These are phyloP conservation scores for Colletotrichum abscissum DNA, from an alignment of 2,329 filamentous ascomycete species.

Conservation along the genomic window DNA sequence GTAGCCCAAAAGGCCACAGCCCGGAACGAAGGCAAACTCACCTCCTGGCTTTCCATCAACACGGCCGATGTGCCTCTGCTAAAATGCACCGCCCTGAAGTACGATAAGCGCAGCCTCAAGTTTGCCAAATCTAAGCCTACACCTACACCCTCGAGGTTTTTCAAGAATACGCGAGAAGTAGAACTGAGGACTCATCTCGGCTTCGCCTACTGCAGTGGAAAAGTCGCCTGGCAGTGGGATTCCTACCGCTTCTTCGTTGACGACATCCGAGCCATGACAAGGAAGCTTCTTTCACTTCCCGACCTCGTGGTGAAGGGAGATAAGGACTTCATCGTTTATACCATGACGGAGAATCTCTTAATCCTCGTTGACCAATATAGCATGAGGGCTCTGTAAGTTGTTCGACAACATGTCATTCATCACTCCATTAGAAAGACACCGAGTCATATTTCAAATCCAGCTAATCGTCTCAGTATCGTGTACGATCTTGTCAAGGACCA, in stretches of 20 bases:
- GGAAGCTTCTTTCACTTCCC: background rate
- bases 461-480: background rate
- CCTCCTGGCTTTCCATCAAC: background rate
- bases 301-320: constrained; percentile 14
- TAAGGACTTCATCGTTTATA: background rate
- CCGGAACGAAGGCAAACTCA: background rate
- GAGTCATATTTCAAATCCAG: background rate
- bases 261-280: constrained; percentile 11
- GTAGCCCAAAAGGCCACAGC: background rate
- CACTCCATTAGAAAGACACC: background rate
- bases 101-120: background rate
- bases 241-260: constrained; percentile 17
- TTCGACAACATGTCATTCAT: background rate
- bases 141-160: background rate
- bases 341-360: background rate
- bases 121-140: background rate
- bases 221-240: constrained; percentile 15
- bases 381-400: background rate
- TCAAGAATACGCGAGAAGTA: background rate
- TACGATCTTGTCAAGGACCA: constrained; percentile 7
- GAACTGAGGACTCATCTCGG: too few species aligned
- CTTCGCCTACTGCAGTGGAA: constrained; percentile 2
- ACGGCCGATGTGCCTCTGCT: background rate
- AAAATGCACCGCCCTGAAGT: background rate
- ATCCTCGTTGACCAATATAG: background rate